Evolutionary conservation across 2,329 filamentous ascomycete species (phyloP).

Genomic region (Claviceps monticola): DNA sequence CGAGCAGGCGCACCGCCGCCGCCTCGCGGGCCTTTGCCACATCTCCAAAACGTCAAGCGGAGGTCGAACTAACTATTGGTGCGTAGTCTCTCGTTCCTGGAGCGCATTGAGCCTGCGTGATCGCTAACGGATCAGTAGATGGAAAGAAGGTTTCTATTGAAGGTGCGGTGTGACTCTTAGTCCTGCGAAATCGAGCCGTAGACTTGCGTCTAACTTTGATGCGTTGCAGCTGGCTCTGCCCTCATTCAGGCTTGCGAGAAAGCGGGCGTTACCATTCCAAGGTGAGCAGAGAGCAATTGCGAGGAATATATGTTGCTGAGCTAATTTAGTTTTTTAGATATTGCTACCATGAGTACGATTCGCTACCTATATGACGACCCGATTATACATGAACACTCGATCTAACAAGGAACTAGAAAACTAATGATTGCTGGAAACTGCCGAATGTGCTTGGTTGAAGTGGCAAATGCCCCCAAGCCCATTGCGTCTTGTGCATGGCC

Average conservation of each 20-base stretch:
- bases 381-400: constrained; percentile 14
- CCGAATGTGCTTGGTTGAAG: constrained; percentile 98
- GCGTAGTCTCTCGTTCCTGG: constrained; percentile 14
- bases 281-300: constrained; percentile 29
- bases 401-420: constrained; percentile 51
- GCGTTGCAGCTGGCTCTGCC: constrained; percentile 67
- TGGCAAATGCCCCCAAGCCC: constrained; percentile 90
- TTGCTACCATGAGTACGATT: constrained; percentile 88
- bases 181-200: constrained; percentile 4
- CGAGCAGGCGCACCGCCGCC: constrained; percentile 41
- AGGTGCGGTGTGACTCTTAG: constrained; percentile 43
- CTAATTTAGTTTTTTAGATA: constrained; percentile 46
- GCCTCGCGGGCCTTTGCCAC: constrained; percentile 70
- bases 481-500: constrained; percentile 98
- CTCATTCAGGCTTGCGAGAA: constrained; percentile 99
- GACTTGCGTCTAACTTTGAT: constrained; percentile 22
- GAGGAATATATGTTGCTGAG: not conserved
- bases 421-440: constrained; percentile 99
- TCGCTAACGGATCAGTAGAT: constrained; percentile 43
- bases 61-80: constrained; percentile 97
- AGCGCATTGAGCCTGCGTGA: constrained; percentile 16
- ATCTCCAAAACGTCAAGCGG: constrained; percentile 63
- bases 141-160: constrained; percentile 97
- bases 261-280: constrained; percentile 78
- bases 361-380: constrained; percentile 9